phyloP scores from a whole-genome alignment of 768 basidiomycete genomes.

The Xerocomellus intermedius region DNA sequence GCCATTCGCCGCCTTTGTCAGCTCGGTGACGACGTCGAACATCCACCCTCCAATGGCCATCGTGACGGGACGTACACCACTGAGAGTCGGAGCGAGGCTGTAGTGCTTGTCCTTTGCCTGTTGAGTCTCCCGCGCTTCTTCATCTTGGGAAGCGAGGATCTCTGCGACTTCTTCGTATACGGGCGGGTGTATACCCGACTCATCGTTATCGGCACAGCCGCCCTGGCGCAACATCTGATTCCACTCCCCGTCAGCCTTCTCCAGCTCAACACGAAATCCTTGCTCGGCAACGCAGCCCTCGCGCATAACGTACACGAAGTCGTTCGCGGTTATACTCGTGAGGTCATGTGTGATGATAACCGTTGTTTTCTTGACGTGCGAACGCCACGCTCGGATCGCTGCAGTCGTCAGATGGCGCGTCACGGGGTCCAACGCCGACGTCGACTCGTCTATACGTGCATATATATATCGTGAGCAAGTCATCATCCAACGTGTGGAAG shows the following conservation, averaged over 20 bases:
- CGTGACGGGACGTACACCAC: constrained; percentile 51
- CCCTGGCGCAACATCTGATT: constrained; percentile 65
- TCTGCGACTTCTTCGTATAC: constrained; percentile 43
- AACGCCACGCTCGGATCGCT: constrained; percentile 59
- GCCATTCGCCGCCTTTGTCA: constrained; percentile 39
- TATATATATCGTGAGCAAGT: neutral
- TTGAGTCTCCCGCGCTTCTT: constrained; percentile 34
- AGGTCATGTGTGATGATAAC: constrained; percentile 87
- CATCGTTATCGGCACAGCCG: constrained; percentile 47
- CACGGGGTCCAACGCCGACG: constrained; percentile 81
- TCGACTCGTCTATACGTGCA: constrained; percentile 61
- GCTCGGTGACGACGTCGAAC: constrained; percentile 73
- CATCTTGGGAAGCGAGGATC: constrained; percentile 45
- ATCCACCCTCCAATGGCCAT: constrained; percentile 69
- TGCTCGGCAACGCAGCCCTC: constrained; percentile 80
- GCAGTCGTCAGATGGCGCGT: constrained; percentile 84
- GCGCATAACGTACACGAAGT: constrained; percentile 93
- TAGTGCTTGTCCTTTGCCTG: constrained; percentile 37
- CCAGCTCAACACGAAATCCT: constrained; percentile 82
- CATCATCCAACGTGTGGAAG: neutral
- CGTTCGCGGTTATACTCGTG: constrained; percentile 66
- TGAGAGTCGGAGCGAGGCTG: constrained; percentile 38
- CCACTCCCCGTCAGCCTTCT: constrained; percentile 64
- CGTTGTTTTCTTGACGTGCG: constrained; percentile 58
- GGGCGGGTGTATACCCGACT: constrained; percentile 27